Conservation (phyloP, 352 stramenopile genomes). For the Globisporangium heterothallicum region DNA sequence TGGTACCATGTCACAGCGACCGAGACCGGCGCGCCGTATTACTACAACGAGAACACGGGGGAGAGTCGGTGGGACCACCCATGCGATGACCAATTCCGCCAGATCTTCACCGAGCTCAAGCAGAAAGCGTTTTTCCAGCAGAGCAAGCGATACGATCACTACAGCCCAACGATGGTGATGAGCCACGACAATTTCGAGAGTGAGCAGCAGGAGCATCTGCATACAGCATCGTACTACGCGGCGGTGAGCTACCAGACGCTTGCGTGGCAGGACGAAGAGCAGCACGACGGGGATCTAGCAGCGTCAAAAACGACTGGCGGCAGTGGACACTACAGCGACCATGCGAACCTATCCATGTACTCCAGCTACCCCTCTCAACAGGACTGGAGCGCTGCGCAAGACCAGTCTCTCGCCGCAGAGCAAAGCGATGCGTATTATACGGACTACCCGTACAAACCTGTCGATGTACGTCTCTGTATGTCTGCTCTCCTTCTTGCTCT, state of each 20-base stretch:
- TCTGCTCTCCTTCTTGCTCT: too few species aligned
- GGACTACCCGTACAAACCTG: conserved; percentile 5
- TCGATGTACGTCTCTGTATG: conserved; percentile 7
- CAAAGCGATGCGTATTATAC: neutral
- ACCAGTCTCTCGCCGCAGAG: neutral
- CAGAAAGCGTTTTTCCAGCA: conserved; percentile 13
- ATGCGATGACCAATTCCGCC: conserved; percentile 63
- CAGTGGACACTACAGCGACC: neutral
- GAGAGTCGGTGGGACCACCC: conserved; percentile 84
- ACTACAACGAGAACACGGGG: conserved; percentile 72
- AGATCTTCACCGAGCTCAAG: conserved; percentile 40
- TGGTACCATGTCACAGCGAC: conserved; percentile 66
- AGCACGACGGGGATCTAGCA: neutral
- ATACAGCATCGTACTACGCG: conserved; percentile 12
- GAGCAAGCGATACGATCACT: conserved; percentile 9
- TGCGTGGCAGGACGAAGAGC: conserved; percentile 10
- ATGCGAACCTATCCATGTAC: conserved; percentile 5
- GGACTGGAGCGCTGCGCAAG: conserved; percentile 1
- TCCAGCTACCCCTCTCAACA: conserved; percentile 3
- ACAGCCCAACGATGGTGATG: neutral
- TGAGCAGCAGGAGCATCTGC: neutral
- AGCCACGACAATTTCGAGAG: too few species aligned
- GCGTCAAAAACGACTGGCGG: neutral
- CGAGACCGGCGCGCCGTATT: conserved; percentile 62
- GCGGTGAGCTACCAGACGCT: conserved; percentile 7